phyloP scores from a whole-genome alignment of 2,329 filamentous ascomycete genomes.

The Aspergillus pseudoterreus region DNA sequence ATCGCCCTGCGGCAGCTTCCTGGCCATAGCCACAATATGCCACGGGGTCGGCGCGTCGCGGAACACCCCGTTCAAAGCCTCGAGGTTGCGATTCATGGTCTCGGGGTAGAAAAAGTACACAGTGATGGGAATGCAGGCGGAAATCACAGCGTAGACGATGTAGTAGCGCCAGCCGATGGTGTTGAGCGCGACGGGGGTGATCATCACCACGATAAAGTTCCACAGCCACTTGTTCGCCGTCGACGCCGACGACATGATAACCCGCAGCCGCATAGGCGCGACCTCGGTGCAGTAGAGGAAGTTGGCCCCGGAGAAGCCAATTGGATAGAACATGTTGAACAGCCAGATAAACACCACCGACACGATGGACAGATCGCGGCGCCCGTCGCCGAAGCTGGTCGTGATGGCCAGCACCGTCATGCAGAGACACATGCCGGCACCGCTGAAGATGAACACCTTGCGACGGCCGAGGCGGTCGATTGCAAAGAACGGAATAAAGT shows the following conservation, averaged over 20 bases:
- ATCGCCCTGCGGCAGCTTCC: not conserved
- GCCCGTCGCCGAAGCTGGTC: conserved; percentile 6
- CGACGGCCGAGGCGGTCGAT: conserved; percentile 18
- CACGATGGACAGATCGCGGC: conserved; percentile 6
- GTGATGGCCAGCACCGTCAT: conserved; percentile 16
- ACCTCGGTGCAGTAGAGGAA: conserved; percentile 20
- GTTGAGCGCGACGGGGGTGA: conserved; percentile 17
- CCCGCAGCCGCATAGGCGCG: conserved; percentile 16
- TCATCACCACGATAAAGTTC: conserved; percentile 17
- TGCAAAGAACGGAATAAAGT: conserved; percentile 13
- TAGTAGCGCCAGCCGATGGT: conserved; percentile 17
- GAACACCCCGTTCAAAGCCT: conserved; percentile 17
- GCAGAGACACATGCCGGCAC: conserved; percentile 14
- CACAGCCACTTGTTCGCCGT: conserved; percentile 16
- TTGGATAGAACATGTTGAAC: conserved; percentile 19
- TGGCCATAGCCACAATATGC: conserved; percentile 1
- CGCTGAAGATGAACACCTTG: conserved; percentile 16
- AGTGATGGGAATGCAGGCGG: conserved; percentile 5
- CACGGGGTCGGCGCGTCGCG: conserved; percentile 8
- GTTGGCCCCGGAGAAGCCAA: conserved; percentile 17
- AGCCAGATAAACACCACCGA: conserved; percentile 16
- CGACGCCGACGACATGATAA: conserved; percentile 12
- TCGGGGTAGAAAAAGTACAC: conserved; percentile 22
- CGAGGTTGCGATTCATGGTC: conserved; percentile 16
- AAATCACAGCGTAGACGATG: conserved; percentile 17